A percentile compares a stretch with the other conserved stretches of the same genome.
Evolutionary conservation across 1,284 basidiomycete species (phyloP).

Genomic region (Fomitopsis betulina): DNA sequence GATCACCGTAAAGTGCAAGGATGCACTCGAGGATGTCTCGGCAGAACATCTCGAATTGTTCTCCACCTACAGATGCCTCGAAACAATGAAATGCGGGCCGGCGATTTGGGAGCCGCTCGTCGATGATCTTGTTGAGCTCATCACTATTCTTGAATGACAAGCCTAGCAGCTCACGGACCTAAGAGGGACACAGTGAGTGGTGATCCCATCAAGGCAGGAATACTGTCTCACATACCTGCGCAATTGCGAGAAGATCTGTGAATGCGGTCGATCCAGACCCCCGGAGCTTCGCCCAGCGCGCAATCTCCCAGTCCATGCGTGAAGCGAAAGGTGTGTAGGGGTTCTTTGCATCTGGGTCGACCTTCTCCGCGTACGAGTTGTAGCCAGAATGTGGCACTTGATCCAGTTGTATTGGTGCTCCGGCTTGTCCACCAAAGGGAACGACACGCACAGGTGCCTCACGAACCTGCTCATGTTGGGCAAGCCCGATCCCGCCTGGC

Average conservation of each 20-base stretch:
- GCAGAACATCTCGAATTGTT: background rate
- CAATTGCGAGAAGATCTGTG: conserved; percentile 14
- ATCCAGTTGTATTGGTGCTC: no score
- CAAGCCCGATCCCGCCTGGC: no score
- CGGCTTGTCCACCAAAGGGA: no score
- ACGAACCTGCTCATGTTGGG: no score
- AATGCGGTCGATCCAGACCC: conserved; percentile 18
- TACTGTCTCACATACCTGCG: conserved; percentile 14
- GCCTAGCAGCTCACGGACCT: background rate
- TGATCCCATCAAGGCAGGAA: no score
- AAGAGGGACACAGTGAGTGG: background rate
- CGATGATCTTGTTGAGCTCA: background rate
- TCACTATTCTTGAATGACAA: background rate
- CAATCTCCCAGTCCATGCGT: conserved; percentile 17
- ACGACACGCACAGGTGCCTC: no score
- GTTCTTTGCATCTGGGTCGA: background rate
- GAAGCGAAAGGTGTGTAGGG: conserved; percentile 16
- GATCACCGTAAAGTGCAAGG: background rate
- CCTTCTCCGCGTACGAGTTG: no score
- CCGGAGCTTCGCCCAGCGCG: conserved; percentile 16
- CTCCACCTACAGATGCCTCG: background rate
- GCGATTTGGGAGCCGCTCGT: background rate
- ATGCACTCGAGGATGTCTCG: background rate
- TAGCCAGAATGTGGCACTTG: no score
- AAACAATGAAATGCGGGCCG: background rate